Evolutionary conservation across 495 filamentous ascomycete species (phyloP), one percentile per base, ranked within the genome.

Genomic region (Cladorrhinum samala): DNA sequence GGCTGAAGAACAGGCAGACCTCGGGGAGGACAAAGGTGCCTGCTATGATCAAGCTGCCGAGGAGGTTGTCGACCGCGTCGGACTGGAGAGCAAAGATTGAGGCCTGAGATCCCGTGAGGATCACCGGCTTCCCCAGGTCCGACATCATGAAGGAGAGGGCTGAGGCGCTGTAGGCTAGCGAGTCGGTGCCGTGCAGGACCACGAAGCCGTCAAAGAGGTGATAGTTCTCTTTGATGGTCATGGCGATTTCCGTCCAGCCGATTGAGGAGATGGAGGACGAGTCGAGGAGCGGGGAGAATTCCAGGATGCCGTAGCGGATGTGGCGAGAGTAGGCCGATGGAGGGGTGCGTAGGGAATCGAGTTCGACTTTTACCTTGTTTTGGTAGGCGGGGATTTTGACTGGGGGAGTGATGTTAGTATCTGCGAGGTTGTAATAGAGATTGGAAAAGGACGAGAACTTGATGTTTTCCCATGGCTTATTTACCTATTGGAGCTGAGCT

Each of bases 1-100:
- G 86, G 68, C 93, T 88, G 77, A 98, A 98, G 74, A 94, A 96
- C 42, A 98, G 76, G 65, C 89, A 92, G 25, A 98, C 91, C 66
- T 98, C 93, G 0, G 93, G 91, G 56, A 98, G 91, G 73, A 90
- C 88, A 69, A 96, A 98, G 50, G 94, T 93, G 43, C 91, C 92
- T 6, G 93, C 93, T 54, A 98, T 88, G 63, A 96, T 91, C 50
- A 97, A 76, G 18, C 89, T 90, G 23, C 89, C 88, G 9, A 98
- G 84, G 13, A 98, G 75, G 60, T 98, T 98, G 69, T 96, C 91
- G n/a, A 89, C 88, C 5, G 93, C 93, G 69, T 98, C 93, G 36
- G 85, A 95, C 64, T 96, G 90, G 17, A 96, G 79, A 49, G 91
- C 85, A 23, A 92, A 83, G 78, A 98, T 98, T 19, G 90, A 88